Base-by-base conservation (phyloP, 1,139 yeast genomes). In the Yamadazyma blattariae region DNA sequence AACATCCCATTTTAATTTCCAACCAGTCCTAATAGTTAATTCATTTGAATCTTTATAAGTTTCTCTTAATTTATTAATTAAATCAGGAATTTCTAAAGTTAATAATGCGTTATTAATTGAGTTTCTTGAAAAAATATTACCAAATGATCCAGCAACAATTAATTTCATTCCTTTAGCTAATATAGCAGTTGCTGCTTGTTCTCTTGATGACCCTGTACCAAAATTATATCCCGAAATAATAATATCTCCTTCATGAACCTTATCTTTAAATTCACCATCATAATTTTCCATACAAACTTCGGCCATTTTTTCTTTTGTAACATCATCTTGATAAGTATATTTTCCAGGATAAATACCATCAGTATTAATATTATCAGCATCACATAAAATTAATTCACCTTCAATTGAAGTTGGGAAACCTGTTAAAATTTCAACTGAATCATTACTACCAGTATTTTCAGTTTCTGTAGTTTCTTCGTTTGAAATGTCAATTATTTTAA, bases 341-440 rank as follows among this genome's bases (percentile, higher is more conserved):
- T 94, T 92, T 45, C 99, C 99, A 11, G 99, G 99, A 56, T 92
- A 92, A 43, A 92, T 92, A 52, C 97, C 98, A 59, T 94, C 99
- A 17, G 99, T 92, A 67, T 92, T 92, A 63, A 92, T 86, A 62
- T 92, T 92, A 63, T 92, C 98, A 27, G 97, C 97, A 56, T 94
- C 95, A 72, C 98, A 92, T 25, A 94, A 73, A 19, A 92, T 88
- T 41, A 92, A 71, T 61, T 92, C 98, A 35, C 99, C 99, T 45
- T 79, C 78, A 39, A 92, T 86, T 21, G 77, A 71, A 47, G 77
- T 82, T 26, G 99, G 98, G 77, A 92, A 92, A 0, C 97, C 98
- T 7, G 79, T 85, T 42, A 90, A 67, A 21, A 89, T 82, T 37
- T 82, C 87, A 12, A 82, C 84, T 4, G 72, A 64, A 13, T 71